A percentile compares a stretch with the other conserved stretches of the same genome.
These are phyloP conservation scores for Lactifluus pinguis DNA, from an alignment of 768 basidiomycete species.

Conservation along the genomic window DNA sequence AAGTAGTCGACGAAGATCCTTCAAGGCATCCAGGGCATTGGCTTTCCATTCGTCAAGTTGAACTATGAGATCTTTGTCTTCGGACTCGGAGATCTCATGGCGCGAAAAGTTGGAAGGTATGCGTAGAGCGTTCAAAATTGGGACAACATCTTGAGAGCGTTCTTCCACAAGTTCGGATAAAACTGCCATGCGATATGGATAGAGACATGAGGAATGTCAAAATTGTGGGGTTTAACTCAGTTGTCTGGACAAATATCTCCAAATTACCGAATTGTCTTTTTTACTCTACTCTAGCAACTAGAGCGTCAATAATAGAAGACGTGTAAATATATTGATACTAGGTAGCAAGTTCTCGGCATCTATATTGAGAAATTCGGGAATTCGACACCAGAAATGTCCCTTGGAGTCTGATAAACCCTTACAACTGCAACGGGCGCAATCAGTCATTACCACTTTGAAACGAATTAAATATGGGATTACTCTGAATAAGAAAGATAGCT, in stretches of 20 bases:
- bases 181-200: conserved; percentile 5
- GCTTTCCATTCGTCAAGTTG: conserved; percentile 44
- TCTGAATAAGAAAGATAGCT: conserved; percentile 41
- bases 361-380: neutral
- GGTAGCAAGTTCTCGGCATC: neutral
- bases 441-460: neutral
- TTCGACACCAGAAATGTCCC: neutral
- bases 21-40: conserved; percentile 25
- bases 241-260: neutral
- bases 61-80: conserved; percentile 30
- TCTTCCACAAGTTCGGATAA: conserved; percentile 6
- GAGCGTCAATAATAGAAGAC: neutral
- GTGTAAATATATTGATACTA: neutral
- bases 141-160: neutral
- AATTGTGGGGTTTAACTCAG: neutral
- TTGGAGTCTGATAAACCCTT: neutral
- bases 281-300: neutral
- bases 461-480: conserved; percentile 24
- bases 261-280: too few species aligned
- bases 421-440: conserved; percentile 2
- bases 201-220: neutral
- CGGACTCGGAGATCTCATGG: conserved; percentile 31
- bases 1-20: conserved; percentile 27
- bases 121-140: conserved; percentile 22
- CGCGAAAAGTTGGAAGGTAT: conserved; percentile 41